Base-by-base conservation (phyloP, 1,139 yeast species). In the Tardiomyces depauwii region DNA sequence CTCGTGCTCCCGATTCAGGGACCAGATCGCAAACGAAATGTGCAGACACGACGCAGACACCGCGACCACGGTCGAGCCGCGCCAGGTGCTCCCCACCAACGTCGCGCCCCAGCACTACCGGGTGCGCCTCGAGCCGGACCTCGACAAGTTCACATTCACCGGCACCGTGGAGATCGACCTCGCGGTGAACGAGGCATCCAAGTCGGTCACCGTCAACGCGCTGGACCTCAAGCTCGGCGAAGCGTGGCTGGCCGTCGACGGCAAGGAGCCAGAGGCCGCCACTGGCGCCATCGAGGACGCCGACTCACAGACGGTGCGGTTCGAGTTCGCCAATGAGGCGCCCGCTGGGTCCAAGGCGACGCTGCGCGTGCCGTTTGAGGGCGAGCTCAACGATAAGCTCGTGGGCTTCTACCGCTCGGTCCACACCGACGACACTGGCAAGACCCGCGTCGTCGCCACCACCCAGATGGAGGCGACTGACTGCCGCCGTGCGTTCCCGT, bases 391-490 rank as follows among this genome's bases (percentile, higher is more conserved):
- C 60, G 84, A 83, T 58, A 74, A 77, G 58, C 79, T 84, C 85
- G 81, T 84, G 33, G 91, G 93, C 16, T 82, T 83, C 66, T 84
- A 84, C 68, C 77, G 91, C 59, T 84, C 94, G 5, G 76, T 78
- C 39, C 86, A 86, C 65, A 73, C 70, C 56, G 80, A 75, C 52
- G 64, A 67, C 44, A 68, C 79, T 45, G 88, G 84, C 10, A 72
- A 71, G 50, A 72, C 75, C 43, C 78, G 80, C 58, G 76, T 73
- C 52, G 74, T 82, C 71, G 81, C 86, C 42, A 78, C 89, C 38
- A 84, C 94, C 41, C 94, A 84, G 66, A 82, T 84, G 74, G 94
- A 84, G 65, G 84, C 94, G 32, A 82, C 89, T 27, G 89, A 83
- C 61, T 87, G 89, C 45, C 79, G 94, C 63, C 74, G 87, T 58